A percentile compares a stretch with the other conserved stretches of the same genome.
Evolutionary conservation across 371 early-diverging fungal genomes (phyloP).

Genomic region (Chytridium lagenaria): DNA sequence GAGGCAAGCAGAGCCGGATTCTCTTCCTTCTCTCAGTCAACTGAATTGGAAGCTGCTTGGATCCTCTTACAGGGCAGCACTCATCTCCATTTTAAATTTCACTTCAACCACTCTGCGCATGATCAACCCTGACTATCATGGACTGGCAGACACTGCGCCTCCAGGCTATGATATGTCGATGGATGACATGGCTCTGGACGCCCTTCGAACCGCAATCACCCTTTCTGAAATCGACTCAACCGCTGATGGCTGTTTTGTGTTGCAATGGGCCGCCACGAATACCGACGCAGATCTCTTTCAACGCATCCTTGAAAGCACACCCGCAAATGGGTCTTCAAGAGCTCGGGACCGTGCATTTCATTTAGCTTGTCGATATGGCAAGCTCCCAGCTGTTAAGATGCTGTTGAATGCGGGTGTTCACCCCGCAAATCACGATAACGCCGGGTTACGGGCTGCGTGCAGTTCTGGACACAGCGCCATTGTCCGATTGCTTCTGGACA

Average conservation of each 20-base stretch:
- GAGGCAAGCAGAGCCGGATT: neutral
- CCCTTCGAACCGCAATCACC: neutral
- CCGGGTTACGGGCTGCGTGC: neutral
- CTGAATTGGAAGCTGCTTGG: neutral
- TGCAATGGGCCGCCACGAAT: constrained; percentile 8
- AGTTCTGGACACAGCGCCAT: neutral
- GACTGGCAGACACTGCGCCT: neutral
- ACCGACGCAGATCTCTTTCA: neutral
- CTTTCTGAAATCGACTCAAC: neutral
- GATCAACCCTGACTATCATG: neutral
- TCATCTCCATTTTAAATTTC: neutral
- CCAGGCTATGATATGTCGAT: neutral
- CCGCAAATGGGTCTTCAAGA: neutral
- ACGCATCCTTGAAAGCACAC: neutral
- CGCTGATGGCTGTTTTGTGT: neutral
- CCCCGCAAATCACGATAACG: constrained; percentile 9
- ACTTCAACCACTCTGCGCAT: neutral
- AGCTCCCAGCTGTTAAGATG: neutral
- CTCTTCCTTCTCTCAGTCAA: neutral
- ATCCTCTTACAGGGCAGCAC: neutral
- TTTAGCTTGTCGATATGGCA: neutral
- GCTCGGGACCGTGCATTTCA: neutral
- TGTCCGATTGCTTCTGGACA: constrained; percentile 6
- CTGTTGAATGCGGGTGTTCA: neutral
- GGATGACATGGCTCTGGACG: neutral